Evolutionary conservation across 2,329 filamentous ascomycete genomes (phyloP), one percentile per base, ranked within the genome.

Genomic region (Claviceps digitariae): DNA sequence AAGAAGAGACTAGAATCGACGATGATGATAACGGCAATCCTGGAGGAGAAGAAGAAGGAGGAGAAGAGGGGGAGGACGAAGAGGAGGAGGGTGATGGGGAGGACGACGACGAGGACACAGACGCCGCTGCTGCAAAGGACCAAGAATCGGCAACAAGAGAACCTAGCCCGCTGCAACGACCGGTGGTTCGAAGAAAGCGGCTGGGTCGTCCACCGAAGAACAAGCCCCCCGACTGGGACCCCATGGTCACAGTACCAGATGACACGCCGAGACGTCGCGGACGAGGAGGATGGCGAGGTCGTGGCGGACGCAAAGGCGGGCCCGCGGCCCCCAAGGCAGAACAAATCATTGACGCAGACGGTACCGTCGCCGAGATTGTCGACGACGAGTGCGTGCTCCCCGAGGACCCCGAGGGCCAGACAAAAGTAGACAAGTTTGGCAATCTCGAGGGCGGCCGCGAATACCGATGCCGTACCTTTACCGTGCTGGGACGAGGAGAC

Each of bases 381-480:
- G 80, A 95, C 64, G 93, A 98, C 63, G 93, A 98, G 72, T 88
- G 95, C 46, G 86, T 85, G 36, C 75, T 98, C 46, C 88, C 90
- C 0, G 86, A 90, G 58, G 91, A 97, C 61, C 71, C 83, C 1
- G 89, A 91, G 64, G 93, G 93, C 60, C 90, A 96, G 71, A 81
- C 81, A 58, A 98, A 97, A 72, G 91, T 98, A 9, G 88, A 96
- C 71, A 91, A 91, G 72, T 70, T 86, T 61, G 93, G 93, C 31
- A 82, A 87, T 62, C 78, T 98, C 3, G 77, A 83, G 57, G 93
- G 82, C 29, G 90, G 85, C 4, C 82, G 93, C 61, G 89, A 97
- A 63, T 98, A 98, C 68, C 84, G 93, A 29, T 95, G 95, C 64
- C 86, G 93, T 56, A 95, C 91, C 1, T 98, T 98, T 68, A 95